phyloP scores from a whole-genome alignment of 2,329 filamentous ascomycete genomes.

The Botrytis porri region DNA sequence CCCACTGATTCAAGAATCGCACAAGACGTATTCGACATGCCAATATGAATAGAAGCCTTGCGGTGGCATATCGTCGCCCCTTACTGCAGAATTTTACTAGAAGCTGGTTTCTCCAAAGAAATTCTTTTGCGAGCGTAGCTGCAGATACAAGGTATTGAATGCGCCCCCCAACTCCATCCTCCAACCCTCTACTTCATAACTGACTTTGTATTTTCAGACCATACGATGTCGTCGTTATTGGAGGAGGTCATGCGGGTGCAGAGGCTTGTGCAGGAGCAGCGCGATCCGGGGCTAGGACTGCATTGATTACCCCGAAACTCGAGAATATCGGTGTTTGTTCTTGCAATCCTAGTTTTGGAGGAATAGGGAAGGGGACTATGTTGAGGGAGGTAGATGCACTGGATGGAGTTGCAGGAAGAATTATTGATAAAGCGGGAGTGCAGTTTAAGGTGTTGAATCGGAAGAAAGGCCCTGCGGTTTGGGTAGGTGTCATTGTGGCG shows the following conservation, averaged over 20 bases:
- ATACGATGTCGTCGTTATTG: conserved; percentile 93
- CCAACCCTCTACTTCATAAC: background rate
- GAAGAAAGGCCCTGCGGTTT: conserved; percentile 90
- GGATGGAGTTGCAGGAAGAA: conserved; percentile 81
- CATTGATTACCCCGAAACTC: conserved; percentile 80
- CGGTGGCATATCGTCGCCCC: conserved; percentile 20
- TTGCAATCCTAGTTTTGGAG: conserved; percentile 94
- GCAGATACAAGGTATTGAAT: conserved; percentile 16
- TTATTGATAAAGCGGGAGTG: conserved; percentile 92
- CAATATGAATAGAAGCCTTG: conserved; percentile 31
- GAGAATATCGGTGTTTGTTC: conserved; percentile 93
- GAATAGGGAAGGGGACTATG: conserved; percentile 98
- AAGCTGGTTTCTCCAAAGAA: conserved; percentile 15
- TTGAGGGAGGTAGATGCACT: conserved; percentile 92
- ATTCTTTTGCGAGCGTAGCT: conserved; percentile 17
- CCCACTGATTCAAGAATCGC: background rate
- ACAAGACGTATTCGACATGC: conserved; percentile 24
- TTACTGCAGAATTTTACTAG: background rate
- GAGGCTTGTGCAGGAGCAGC: conserved; percentile 92
- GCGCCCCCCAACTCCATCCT: background rate
- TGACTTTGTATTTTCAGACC: conserved; percentile 24
- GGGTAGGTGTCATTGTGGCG: conserved; percentile 46
- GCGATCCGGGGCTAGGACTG: conserved; percentile 82
- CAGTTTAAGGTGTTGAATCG: conserved; percentile 89
- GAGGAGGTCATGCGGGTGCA: conserved; percentile 90